phyloP scores from a whole-genome alignment of 495 filamentous ascomycete genomes.

The Xylaria cubensis region DNA sequence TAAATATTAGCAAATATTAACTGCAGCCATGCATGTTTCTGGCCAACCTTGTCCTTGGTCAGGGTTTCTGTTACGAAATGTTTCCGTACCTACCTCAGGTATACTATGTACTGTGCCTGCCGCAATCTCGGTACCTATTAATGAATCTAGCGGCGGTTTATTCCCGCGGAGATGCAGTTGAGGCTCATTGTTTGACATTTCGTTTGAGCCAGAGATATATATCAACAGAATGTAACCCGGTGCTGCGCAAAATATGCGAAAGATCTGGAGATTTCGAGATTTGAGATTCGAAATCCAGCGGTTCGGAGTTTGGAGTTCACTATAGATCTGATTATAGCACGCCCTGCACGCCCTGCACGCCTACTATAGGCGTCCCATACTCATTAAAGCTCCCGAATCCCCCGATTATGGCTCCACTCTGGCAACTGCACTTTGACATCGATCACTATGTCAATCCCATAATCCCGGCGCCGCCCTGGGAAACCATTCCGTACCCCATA shows the following conservation, averaged over 20 bases:
- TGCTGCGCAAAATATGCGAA: not conserved
- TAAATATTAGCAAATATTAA: conserved; percentile 27
- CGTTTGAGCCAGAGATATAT: not conserved
- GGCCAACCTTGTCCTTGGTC: not conserved
- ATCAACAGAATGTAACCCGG: conserved; percentile 6
- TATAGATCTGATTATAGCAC: not conserved
- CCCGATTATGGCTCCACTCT: conserved; percentile 19
- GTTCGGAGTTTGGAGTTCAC: not conserved
- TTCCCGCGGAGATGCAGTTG: conserved; percentile 12
- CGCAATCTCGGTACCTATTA: not conserved
- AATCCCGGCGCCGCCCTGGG: conserved; percentile 59
- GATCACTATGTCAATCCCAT: conserved; percentile 69
- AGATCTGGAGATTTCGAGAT: not conserved
- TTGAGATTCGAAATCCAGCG: not conserved
- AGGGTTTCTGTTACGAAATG: conserved; percentile 28
- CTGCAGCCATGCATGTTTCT: not conserved
- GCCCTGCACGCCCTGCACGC: not conserved
- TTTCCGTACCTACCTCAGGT: not conserved
- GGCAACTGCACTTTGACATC: conserved; percentile 65
- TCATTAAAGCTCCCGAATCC: not conserved
- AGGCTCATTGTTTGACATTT: not conserved
- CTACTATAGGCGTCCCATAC: not conserved
- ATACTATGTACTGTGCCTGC: conserved; percentile 12
- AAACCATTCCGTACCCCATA: conserved; percentile 52
- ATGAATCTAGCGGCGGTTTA: not conserved